phyloP scores from a whole-genome alignment of 768 basidiomycete species.

The Psilocybe cubensis region DNA sequence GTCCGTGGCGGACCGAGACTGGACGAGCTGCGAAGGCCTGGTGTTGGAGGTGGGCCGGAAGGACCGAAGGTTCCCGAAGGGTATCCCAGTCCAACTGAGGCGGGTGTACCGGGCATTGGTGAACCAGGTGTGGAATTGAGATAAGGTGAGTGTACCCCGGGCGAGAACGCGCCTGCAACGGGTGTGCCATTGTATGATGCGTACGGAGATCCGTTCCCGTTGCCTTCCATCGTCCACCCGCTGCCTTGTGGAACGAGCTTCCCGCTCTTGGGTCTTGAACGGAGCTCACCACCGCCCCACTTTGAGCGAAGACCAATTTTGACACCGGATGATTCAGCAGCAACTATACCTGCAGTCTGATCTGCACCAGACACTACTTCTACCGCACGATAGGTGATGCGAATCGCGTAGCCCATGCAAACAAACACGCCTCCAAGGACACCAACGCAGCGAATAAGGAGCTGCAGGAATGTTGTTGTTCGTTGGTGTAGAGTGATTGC shows the following conservation, averaged over 20 bases:
- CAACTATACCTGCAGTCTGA: slow-evolving; percentile 53
- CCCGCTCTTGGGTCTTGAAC: slow-evolving; percentile 50
- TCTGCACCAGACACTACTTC: slow-evolving; percentile 65
- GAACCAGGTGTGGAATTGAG: slow-evolving; percentile 19
- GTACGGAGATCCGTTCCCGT: slow-evolving; percentile 36
- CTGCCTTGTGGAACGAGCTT: slow-evolving; percentile 59
- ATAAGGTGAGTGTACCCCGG: slow-evolving; percentile 33
- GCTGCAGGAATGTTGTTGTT: slow-evolving; percentile 79
- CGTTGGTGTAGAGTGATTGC: slow-evolving; percentile 85
- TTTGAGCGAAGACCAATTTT: slow-evolving; percentile 59
- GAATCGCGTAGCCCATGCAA: slow-evolving; percentile 78
- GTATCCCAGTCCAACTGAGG: slow-evolving; percentile 8
- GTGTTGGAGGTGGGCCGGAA: slow-evolving; percentile 13
- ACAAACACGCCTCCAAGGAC: slow-evolving; percentile 93
- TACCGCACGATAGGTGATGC: slow-evolving; percentile 64
- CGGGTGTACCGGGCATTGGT: slow-evolving; percentile 25
- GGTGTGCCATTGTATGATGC: slow-evolving; percentile 37
- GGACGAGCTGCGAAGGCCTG: slow-evolving; percentile 6
- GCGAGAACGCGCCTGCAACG: slow-evolving; percentile 30
- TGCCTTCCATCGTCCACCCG: slow-evolving; percentile 63
- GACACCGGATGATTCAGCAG: slow-evolving; percentile 66
- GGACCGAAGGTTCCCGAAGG: slow-evolving; percentile 5
- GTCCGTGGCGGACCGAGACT: slow-evolving; percentile 16
- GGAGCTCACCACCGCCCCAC: slow-evolving; percentile 70
- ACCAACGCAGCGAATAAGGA: slow-evolving; percentile 87